Base-by-base conservation (phyloP, 495 filamentous ascomycete species). In the Lindgomyces ingoldianus region DNA sequence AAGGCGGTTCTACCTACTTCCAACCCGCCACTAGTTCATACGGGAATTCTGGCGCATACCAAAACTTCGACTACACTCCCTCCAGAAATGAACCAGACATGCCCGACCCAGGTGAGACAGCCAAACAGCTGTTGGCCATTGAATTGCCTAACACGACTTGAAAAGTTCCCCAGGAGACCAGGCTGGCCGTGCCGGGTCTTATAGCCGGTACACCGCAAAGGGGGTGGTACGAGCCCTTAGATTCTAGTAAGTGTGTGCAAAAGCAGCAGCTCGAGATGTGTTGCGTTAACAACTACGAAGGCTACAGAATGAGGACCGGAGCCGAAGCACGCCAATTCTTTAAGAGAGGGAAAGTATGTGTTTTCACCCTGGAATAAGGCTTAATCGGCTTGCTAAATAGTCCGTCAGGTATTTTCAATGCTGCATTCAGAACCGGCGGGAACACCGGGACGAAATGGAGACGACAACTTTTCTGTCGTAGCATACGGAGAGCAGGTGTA, bases 401-500 rank as follows among this genome's bases (percentile, higher is more conserved):
- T 9, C 18, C 47, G 18, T 3, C 12, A 70, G 68, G 54, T 70
- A 0, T 67, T 70, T 39, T 41, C 54, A n/a, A 51, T 68, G 1
- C 55, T 70, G 16, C 52, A 55, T 36, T 57, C 22, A 25, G 64
- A 63, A 53, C 19, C 60, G 1, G 39, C 47, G 4, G 59, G 64
- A 47, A 24, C 6, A 19, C 44, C 16, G 8, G 8, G 44, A 8
- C 25, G 3, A 52, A 11, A n/a, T n/a, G 25, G 25, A 8, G 25
- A 25, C 29, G 12, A 26, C 6, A 2, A 46, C 11, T 48, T 70
- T 36, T 52, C 58, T 29, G 57, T 54, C 10, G 57, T 65, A 6
- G 36, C 18, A 48, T 59, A 47, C 21, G 44, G 29, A 1, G 57
- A 56, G 21, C 1, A 25, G 3, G 69, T 58, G 12, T 67, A 55